These are phyloP conservation scores for Moesziomyces parantarcticus DNA, from an alignment of 1,284 basidiomycete species.

Conservation along the genomic window DNA sequence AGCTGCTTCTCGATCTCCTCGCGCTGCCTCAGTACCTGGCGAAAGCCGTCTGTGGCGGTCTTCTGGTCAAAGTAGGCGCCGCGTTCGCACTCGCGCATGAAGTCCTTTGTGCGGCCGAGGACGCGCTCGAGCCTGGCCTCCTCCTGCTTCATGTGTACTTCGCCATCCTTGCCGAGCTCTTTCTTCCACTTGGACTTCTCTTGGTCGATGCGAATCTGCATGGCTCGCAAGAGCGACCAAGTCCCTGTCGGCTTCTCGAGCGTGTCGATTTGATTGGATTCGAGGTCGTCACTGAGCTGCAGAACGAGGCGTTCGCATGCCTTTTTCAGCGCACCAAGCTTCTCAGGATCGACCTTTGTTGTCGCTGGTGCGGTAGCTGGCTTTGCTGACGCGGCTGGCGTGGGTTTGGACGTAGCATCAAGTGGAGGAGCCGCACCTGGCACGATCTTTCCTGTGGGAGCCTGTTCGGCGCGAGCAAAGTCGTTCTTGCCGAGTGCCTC, in stretches of 20 bases:
- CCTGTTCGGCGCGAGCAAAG: conserved; percentile 23
- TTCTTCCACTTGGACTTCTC: conserved; percentile 53
- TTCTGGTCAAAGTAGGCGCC: conserved; percentile 54
- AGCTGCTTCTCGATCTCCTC: conserved; percentile 45
- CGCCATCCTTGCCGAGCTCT: conserved; percentile 38
- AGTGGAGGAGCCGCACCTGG: conserved; percentile 26
- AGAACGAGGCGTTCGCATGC: conserved; percentile 20
- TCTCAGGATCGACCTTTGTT: conserved; percentile 18
- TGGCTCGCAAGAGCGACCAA: conserved; percentile 52
- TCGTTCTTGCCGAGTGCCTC: conserved; percentile 36
- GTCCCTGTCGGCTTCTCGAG: conserved; percentile 59
- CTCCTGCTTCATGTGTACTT: conserved; percentile 27
- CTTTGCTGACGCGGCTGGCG: conserved; percentile 3
- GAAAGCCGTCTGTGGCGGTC: conserved; percentile 47
- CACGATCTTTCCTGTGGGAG: conserved; percentile 5
- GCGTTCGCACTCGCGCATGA: conserved; percentile 59
- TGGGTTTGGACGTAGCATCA: neutral
- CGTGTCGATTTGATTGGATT: conserved; percentile 49
- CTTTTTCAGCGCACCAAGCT: conserved; percentile 23
- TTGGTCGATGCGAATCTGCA: conserved; percentile 60
- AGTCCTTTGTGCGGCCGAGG: conserved; percentile 44
- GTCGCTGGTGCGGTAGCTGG: neutral
- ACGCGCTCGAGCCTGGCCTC: conserved; percentile 41
- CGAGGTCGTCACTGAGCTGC: conserved; percentile 34
- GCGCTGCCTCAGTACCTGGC: conserved; percentile 55